These are phyloP conservation scores for Halteria grandinella DNA, from an alignment of 73 alveolate genomes.

Conservation along the genomic window DNA sequence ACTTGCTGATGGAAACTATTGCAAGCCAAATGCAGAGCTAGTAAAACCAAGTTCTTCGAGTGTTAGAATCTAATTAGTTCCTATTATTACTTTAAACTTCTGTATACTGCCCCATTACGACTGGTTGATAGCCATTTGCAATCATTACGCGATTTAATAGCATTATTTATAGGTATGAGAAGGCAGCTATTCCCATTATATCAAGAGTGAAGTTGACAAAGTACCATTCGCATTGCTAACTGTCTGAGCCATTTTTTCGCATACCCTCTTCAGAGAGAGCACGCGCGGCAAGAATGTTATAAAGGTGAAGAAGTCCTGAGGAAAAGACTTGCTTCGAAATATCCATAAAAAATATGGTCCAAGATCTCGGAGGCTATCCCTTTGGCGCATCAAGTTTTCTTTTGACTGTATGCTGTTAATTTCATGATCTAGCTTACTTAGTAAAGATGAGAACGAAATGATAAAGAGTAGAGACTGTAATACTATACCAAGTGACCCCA, in stretches of 20 bases:
- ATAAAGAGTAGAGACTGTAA: slow-evolving; percentile 11
- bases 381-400: slow-evolving; percentile 40
- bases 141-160: background rate
- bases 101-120: background rate
- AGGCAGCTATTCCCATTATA: slow-evolving; percentile 34
- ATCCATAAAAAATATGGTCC: slow-evolving; percentile 59
- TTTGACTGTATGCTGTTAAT: slow-evolving; percentile 29
- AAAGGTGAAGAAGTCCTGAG: slow-evolving; percentile 45
- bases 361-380: no score
- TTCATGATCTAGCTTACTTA: slow-evolving; percentile 7
- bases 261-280: background rate
- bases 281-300: slow-evolving; percentile 6
- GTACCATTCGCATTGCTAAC: slow-evolving; percentile 64
- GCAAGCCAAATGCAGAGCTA: slow-evolving; percentile 26
- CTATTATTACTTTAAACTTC: background rate
- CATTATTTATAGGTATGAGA: slow-evolving; percentile 10
- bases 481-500: slow-evolving; percentile 44
- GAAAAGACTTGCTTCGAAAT: slow-evolving; percentile 53
- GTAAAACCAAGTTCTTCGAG: slow-evolving; percentile 14
- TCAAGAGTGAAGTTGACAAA: slow-evolving; percentile 51
- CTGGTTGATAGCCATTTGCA: background rate
- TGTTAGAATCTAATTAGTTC: background rate
- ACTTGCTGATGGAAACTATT: slow-evolving; percentile 25
- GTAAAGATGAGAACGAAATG: slow-evolving; percentile 27
- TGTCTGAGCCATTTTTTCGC: slow-evolving; percentile 2